A percentile compares a stretch with the other conserved stretches of the same genome.
These are phyloP conservation scores for Collybia sp. DNA, from an alignment of 768 basidiomycete genomes.

Conservation along the genomic window DNA sequence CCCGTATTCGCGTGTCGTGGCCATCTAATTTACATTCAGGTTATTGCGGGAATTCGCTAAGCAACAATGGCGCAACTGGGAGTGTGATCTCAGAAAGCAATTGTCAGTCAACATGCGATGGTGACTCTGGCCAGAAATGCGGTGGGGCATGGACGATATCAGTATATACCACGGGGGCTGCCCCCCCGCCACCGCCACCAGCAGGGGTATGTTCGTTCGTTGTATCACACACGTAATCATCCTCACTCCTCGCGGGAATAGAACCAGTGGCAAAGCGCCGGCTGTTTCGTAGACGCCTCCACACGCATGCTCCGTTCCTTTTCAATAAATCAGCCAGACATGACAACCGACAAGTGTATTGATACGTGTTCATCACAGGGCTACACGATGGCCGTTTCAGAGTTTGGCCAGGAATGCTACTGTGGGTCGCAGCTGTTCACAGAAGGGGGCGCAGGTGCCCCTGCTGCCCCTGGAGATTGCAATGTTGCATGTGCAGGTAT, in stretches of 20 bases:
- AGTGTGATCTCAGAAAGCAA: constrained; percentile 11
- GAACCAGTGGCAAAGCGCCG: constrained; percentile 21
- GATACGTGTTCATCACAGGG: constrained; percentile 19
- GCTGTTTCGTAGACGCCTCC: constrained; percentile 25
- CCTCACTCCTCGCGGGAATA: background rate
- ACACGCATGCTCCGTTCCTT: constrained; percentile 24
- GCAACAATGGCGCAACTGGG: constrained; percentile 26
- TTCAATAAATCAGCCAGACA: constrained; percentile 10
- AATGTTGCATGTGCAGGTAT: constrained; percentile 26
- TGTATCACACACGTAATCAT: background rate
- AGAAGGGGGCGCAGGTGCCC: constrained; percentile 15
- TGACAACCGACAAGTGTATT: constrained; percentile 27
- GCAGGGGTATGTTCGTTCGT: background rate
- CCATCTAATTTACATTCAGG: constrained; percentile 8
- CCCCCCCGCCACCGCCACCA: background rate
- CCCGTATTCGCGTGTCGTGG: constrained; percentile 1
- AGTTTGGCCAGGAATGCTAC: constrained; percentile 28
- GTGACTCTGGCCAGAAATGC: constrained; percentile 10
- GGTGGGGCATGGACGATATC: constrained; percentile 13
- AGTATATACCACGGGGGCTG: constrained; percentile 10
- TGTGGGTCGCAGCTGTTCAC: constrained; percentile 25
- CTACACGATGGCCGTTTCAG: constrained; percentile 27
- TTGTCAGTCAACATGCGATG: constrained; percentile 15
- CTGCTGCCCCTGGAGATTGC: constrained; percentile 16
- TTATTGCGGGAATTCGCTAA: constrained; percentile 21